These are phyloP conservation scores for Geranium incanum DNA, from an alignment of 441 rosid genomes.

Conservation along the genomic window DNA sequence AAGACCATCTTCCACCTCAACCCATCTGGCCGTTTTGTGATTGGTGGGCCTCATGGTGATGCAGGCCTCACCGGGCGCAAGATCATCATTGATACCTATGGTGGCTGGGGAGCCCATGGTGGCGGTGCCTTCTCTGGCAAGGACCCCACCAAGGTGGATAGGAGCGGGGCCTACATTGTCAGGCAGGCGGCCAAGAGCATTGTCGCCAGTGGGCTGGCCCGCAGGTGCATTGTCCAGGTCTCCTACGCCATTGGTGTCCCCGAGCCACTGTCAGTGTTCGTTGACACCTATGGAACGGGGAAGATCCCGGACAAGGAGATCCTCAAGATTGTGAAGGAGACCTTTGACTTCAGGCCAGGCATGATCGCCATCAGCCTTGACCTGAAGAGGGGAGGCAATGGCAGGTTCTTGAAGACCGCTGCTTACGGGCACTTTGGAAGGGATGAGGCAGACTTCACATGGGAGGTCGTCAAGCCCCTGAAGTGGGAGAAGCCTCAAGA, in stretches of 20 bases:
- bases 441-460: background rate
- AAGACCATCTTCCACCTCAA: background rate
- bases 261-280: background rate
- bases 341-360: background rate
- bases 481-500: background rate
- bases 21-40: background rate
- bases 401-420: background rate
- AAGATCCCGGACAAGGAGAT: background rate
- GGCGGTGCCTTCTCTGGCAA: no score
- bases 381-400: background rate
- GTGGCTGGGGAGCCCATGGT: no score
- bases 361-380: constrained; percentile 1
- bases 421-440: background rate
- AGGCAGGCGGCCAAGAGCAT: constrained; percentile 1
- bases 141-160: no score
- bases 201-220: background rate
- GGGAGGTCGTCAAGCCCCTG: background rate
- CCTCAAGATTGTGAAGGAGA: background rate
- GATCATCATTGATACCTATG: background rate
- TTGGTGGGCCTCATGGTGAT: background rate
- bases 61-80: background rate
- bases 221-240: background rate
- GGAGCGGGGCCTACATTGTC: background rate
- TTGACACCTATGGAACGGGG: background rate
- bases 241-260: background rate